These are phyloP conservation scores for Aspergillus jensenii DNA, from an alignment of 2,329 filamentous ascomycete genomes.

Conservation along the genomic window DNA sequence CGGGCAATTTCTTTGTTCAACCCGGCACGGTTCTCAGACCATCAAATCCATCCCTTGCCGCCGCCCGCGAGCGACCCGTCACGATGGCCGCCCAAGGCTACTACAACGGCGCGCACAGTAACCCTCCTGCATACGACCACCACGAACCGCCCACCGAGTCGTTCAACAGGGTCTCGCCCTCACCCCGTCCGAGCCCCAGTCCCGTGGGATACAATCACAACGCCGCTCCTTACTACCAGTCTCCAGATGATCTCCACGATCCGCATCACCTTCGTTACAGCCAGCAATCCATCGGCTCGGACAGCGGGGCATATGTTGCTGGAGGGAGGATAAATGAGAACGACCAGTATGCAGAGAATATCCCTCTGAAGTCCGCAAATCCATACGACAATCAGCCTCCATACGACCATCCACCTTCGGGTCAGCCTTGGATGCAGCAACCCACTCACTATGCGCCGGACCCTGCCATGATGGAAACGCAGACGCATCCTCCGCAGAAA, in stretches of 20 bases:
- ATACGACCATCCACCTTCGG: slow-evolving; percentile 23
- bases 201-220: slow-evolving; percentile 20
- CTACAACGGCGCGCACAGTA: slow-evolving; percentile 52
- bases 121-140: slow-evolving; percentile 34
- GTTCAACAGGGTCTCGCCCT: slow-evolving; percentile 35
- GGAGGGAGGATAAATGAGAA: slow-evolving; percentile 33
- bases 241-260: slow-evolving; percentile 40
- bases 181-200: slow-evolving; percentile 17
- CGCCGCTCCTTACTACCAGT: slow-evolving; percentile 35
- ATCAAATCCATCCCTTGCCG: slow-evolving; percentile 2
- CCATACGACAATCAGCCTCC: slow-evolving; percentile 35
- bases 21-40: background rate
- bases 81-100: slow-evolving; percentile 67
- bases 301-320: slow-evolving; percentile 30
- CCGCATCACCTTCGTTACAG: slow-evolving; percentile 37
- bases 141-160: slow-evolving; percentile 36
- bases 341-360: slow-evolving; percentile 44
- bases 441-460: slow-evolving; percentile 49
- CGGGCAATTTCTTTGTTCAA: background rate
- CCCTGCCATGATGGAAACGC: slow-evolving; percentile 45
- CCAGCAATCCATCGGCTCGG: slow-evolving; percentile 37
- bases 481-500: slow-evolving; percentile 19
- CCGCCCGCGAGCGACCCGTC: slow-evolving; percentile 15
- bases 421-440: slow-evolving; percentile 43
- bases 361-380: slow-evolving; percentile 38